Base-by-base conservation (phyloP, 805 yeast genomes). In the Kodamaea laetipori region DNA sequence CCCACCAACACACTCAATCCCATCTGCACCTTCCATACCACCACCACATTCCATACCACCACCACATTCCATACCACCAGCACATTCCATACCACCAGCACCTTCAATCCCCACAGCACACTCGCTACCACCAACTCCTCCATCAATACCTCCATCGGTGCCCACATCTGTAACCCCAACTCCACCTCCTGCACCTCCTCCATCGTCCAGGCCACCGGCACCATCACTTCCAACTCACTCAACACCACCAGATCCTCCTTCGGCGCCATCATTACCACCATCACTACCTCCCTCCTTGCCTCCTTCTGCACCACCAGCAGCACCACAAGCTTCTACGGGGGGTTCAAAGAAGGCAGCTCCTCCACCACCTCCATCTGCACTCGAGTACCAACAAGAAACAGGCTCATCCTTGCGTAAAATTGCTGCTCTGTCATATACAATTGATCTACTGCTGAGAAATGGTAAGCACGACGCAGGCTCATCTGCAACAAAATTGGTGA, bases 351-450 rank as follows among this genome's bases (percentile, higher is more conserved):
- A 65, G 43, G 63, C 74, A 9, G 66, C 71, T 7, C 57, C 66
- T 2, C 61, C 67, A 1, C 61, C 73, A 15, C 60, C 71, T 12
- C 53, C 65, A 6, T 26, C 53, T 24, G 54, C 63, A 24, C 56
- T 73, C 45, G 64, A 73, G 11, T 64, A 58, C 37, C 75, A 73
- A 47, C 79, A 76, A 52, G 51, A 60, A 13, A 72, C 71, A 1
- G 83, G 82, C 1, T 63, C 74, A 36, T 70, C 74, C 43, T 63
- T 82, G 47, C 69, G 89, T 32, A 78, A 78, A 45, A 77, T 82
- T 16, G 82, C 82, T 41, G 80, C 83, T 0, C 80, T 84, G 54
- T 74, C 83, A 1, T 83, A 82, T 57, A 83, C 89, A 0, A 80
- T 83, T 44, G 65, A 74, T n/a, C 63, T 71, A 6, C 59, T 63